Percentiles rank a stretch among this genome's conserved stretches.
These are phyloP conservation scores for Septoria linicola DNA, from an alignment of 2,329 filamentous ascomycete species.

Conservation along the genomic window DNA sequence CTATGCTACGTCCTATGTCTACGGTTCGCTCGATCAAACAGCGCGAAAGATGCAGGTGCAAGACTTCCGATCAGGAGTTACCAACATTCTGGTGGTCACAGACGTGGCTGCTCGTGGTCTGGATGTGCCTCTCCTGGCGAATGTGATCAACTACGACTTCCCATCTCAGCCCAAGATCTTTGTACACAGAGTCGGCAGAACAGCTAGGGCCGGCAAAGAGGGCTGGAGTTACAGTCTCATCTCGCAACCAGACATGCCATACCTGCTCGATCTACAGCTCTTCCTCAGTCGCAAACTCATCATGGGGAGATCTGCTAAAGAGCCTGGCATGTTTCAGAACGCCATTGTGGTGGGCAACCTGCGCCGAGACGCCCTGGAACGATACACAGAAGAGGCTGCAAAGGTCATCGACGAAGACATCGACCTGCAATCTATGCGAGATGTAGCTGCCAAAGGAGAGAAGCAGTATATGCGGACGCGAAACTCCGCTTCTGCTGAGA, in stretches of 20 bases:
- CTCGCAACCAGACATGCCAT: constrained; percentile 82
- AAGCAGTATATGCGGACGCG: constrained; percentile 88
- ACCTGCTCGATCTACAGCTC: constrained; percentile 88
- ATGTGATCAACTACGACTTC: constrained; percentile 99
- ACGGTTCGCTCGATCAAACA: constrained; percentile 90
- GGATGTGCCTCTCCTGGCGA: constrained; percentile 91
- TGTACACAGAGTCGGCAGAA: constrained; percentile 92
- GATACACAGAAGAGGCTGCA: constrained; percentile 76
- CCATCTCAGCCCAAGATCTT: constrained; percentile 96
- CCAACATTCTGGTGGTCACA: constrained; percentile 91
- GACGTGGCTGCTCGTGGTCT: constrained; percentile 96
- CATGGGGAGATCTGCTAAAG: constrained; percentile 63
- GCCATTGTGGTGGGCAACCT: constrained; percentile 82
- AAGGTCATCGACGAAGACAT: constrained; percentile 72
- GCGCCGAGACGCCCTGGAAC: constrained; percentile 69
- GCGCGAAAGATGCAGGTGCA: constrained; percentile 90
- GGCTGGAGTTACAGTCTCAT: constrained; percentile 97
- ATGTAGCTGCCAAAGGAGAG: constrained; percentile 82
- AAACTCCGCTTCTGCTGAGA: constrained; percentile 85
- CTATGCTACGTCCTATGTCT: constrained; percentile 89
- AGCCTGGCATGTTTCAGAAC: constrained; percentile 68
- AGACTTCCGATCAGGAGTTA: constrained; percentile 78
- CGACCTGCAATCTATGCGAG: constrained; percentile 69
- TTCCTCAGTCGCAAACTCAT: constrained; percentile 86
- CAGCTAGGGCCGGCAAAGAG: constrained; percentile 84